Evolutionary conservation across 768 basidiomycete genomes (phyloP).

Genomic region (Termitomyces sp.): DNA sequence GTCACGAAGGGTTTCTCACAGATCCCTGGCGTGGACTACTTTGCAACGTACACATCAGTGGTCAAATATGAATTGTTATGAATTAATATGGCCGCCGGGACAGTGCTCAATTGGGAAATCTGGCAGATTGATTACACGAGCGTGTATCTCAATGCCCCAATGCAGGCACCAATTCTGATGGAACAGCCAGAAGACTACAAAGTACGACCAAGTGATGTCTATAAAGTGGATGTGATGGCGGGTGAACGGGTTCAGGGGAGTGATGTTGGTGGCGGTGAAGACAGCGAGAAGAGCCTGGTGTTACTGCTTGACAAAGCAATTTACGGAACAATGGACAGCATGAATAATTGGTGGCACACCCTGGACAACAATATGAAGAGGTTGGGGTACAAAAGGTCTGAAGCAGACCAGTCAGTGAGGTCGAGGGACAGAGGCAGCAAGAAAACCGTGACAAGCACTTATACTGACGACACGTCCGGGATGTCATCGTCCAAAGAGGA

Average conservation of each 20-base stretch:
- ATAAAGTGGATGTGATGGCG: no score
- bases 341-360: no score
- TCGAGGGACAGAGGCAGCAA: not conserved
- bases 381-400: no score
- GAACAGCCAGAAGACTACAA: not conserved
- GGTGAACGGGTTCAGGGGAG: no score
- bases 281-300: not conserved
- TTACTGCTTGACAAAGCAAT: no score
- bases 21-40: conserved; percentile 26
- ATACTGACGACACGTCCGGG: not conserved
- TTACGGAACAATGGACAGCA: no score
- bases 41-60: conserved; percentile 9
- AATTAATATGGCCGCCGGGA: not conserved
- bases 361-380: no score
- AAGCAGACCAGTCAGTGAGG: conserved; percentile 17
- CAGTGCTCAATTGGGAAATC: not conserved
- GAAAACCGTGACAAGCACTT: conserved; percentile 12
- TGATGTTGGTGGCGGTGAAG: not conserved
- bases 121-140: no score
- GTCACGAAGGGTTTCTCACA: conserved; percentile 1
- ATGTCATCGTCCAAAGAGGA: not conserved
- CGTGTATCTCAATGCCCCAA: not conserved
- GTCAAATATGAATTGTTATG: conserved; percentile 1
- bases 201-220: not conserved
- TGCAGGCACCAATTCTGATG: not conserved